A percentile compares a stretch with the other conserved stretches of the same genome.
Conservation (phyloP, 208 protist species). For the Jaenimonas drosophilae region DNA sequence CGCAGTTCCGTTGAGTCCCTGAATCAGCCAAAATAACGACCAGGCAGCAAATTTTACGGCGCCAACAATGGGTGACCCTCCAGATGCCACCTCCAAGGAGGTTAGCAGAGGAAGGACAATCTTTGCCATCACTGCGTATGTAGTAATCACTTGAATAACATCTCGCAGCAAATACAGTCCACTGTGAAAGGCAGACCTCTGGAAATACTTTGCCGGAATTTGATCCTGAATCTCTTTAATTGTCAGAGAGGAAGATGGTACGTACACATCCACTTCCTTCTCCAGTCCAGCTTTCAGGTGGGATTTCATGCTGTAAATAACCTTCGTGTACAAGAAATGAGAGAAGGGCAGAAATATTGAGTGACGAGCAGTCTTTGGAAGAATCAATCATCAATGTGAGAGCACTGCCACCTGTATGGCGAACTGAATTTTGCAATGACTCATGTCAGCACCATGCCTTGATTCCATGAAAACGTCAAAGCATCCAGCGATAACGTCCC, state of each 20-base stretch:
- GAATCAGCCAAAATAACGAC: conserved; percentile 72
- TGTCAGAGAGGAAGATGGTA: conserved; percentile 49
- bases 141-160: conserved; percentile 33
- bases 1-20: conserved; percentile 80
- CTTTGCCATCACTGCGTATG: conserved; percentile 50
- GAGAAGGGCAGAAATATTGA: too few species aligned
- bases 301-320: too few species aligned
- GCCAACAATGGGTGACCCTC: not conserved
- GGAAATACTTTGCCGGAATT: conserved; percentile 70
- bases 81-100: conserved; percentile 8
- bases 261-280: conserved; percentile 55
- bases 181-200: conserved; percentile 30
- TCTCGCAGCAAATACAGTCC: conserved; percentile 50
- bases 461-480: too few species aligned
- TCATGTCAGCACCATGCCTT: too few species aligned
- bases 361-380: too few species aligned
- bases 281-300: conserved; percentile 38
- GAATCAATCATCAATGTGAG: too few species aligned
- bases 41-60: conserved; percentile 33
- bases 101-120: conserved; percentile 20
- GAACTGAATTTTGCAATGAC: too few species aligned
- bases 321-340: too few species aligned
- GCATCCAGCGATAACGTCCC: too few species aligned
- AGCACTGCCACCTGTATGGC: too few species aligned
- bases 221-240: conserved; percentile 66